Evolutionary conservation across 1,284 basidiomycete species (phyloP), one percentile per base, ranked within the genome.

Genomic region (Boletus hoseneyae): DNA sequence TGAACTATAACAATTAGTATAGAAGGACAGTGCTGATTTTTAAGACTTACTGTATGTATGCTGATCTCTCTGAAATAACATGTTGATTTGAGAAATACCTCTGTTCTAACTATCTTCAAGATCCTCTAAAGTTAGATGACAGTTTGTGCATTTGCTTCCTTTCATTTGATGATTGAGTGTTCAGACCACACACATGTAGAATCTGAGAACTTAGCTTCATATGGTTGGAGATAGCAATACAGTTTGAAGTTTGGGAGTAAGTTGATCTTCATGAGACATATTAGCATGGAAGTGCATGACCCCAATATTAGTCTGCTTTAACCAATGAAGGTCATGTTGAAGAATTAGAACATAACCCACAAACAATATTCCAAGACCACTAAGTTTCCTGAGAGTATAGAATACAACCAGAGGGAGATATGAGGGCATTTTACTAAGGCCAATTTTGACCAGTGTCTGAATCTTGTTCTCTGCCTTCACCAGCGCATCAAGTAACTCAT

Each of bases 321-420:
- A 94, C 94, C 95, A 99, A 48, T 94, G 83, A 44, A 99, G 79
- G 65, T 99, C 97, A 63, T 92, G 95, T 61, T 97, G 93, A 18
- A 96, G 97, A 56, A 99, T 99, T 48, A 99, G 78, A 38, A 99
- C 94, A 70, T 99, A 97, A 29, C 95, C 95, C 97, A 99, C 99
- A 2, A 93, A 97, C 62, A 99, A 77, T 96, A 98, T 98, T 52
- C 97, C 97, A 29, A 99, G 83, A 70, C 97, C 97, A 68, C 97
- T 97, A 25, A 94, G 75, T 76, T 97, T 94, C 82, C 95, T 94
- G 0, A 91, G 91, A 9, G 92, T 94, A 66, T 95, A 96, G 76
- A 94, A 97, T 15, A 97, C 92, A 25, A 93, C 90, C 13, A 91
- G 93, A 41, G 95, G 95, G 81, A 97, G 99, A 79, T 96, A 92